Conservation (phyloP, 805 yeast species). For the Candida corydali region DNA sequence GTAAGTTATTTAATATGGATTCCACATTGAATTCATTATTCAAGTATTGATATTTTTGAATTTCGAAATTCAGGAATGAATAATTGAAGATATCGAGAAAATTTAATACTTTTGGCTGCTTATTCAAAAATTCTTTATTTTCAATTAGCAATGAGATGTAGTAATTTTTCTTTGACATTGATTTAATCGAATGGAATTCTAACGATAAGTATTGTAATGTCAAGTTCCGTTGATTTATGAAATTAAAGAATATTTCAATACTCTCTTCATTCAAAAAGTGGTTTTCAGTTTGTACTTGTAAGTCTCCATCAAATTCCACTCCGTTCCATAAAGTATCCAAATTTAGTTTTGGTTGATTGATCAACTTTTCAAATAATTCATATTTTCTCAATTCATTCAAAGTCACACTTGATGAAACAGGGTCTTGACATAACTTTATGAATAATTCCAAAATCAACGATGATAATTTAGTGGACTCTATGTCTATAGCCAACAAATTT, state of each 20-base stretch:
- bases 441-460: slow-evolving; percentile 58
- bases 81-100: slow-evolving; percentile 70
- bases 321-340: slow-evolving; percentile 52
- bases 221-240: slow-evolving; percentile 56
- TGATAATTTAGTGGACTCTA: slow-evolving; percentile 55
- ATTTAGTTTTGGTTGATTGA: slow-evolving; percentile 55
- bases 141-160: slow-evolving; percentile 54
- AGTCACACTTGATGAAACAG: slow-evolving; percentile 48
- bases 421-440: slow-evolving; percentile 55
- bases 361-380: slow-evolving; percentile 46
- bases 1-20: slow-evolving; percentile 33
- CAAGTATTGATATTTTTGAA: slow-evolving; percentile 29
- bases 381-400: slow-evolving; percentile 50
- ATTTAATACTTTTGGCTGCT: slow-evolving; percentile 63
- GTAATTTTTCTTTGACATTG: slow-evolving; percentile 47
- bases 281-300: slow-evolving; percentile 25
- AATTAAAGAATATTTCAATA: slow-evolving; percentile 54
- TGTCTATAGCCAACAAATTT: slow-evolving; percentile 48
- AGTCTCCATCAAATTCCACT: slow-evolving; percentile 38
- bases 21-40: slow-evolving; percentile 24
- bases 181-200: slow-evolving; percentile 63
- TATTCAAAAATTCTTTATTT: slow-evolving; percentile 45
- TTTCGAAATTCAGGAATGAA: slow-evolving; percentile 41
- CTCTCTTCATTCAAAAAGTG: slow-evolving; percentile 32
- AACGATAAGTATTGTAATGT: slow-evolving; percentile 63